phyloP scores from a whole-genome alignment of 2,329 filamentous ascomycete species.

The Trichophyton simii region DNA sequence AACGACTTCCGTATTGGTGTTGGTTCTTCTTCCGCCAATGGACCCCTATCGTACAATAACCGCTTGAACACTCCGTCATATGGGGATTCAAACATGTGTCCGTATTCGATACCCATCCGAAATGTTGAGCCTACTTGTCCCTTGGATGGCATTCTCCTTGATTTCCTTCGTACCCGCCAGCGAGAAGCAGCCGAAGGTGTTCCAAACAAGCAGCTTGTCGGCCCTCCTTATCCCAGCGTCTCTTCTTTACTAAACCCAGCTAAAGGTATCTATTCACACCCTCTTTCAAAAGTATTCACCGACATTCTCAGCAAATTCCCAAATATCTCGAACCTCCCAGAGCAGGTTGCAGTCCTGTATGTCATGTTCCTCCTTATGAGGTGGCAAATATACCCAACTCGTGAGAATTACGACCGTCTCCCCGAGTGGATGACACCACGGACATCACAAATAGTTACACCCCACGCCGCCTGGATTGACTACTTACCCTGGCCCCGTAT shows the following conservation, averaged over 20 bases:
- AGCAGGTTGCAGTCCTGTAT: constrained; percentile 70
- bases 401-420: constrained; percentile 65
- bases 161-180: constrained; percentile 60
- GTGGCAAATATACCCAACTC: constrained; percentile 70
- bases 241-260: constrained; percentile 64
- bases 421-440: constrained; percentile 60
- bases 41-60: background rate
- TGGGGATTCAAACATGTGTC: constrained; percentile 19
- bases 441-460: constrained; percentile 50
- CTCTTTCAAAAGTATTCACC: constrained; percentile 71
- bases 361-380: constrained; percentile 78
- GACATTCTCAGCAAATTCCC: constrained; percentile 79
- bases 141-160: constrained; percentile 64
- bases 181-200: constrained; percentile 55
- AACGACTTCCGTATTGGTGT: constrained; percentile 31
- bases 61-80: constrained; percentile 12
- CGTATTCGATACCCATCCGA: constrained; percentile 37
- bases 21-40: constrained; percentile 15
- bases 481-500: constrained; percentile 67
- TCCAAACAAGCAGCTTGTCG: constrained; percentile 52
- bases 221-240: constrained; percentile 68
- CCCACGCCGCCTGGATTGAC: constrained; percentile 73
- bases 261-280: constrained; percentile 52
- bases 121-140: constrained; percentile 61
- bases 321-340: constrained; percentile 62